Evolutionary conservation across 1,139 yeast species (phyloP).

Genomic region (Magnusiomyces magnusii): DNA sequence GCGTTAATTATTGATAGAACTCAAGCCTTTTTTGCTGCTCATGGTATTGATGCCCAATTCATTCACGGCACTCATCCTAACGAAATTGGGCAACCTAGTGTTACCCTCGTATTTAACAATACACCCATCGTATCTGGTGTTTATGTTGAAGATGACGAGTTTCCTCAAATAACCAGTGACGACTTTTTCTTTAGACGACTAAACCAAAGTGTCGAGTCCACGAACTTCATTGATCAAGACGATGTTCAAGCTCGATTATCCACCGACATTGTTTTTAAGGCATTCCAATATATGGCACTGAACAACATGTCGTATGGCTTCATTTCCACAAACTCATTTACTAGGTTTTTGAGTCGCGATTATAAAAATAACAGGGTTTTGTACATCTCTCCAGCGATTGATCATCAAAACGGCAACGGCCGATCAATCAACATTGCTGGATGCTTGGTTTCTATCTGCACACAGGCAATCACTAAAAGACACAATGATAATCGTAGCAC

Average conservation of each 20-base stretch:
- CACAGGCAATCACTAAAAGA: conserved; percentile 17
- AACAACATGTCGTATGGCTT: conserved; percentile 25
- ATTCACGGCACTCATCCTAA: background rate
- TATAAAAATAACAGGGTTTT: conserved; percentile 13
- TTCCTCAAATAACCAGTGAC: conserved; percentile 15
- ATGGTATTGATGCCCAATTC: background rate
- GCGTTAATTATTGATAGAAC: background rate
- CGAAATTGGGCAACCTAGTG: background rate
- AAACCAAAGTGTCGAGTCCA: background rate
- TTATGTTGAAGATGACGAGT: conserved; percentile 11
- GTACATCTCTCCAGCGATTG: conserved; percentile 21
- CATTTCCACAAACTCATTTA: conserved; percentile 20
- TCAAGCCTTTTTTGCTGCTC: background rate
- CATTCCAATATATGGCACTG: conserved; percentile 20
- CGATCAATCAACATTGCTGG: conserved; percentile 15
- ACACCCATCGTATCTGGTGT: conserved; percentile 17
- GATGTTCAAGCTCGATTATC: conserved; percentile 6
- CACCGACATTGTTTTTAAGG: conserved; percentile 14
- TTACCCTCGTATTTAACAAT: background rate
- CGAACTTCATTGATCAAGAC: background rate
- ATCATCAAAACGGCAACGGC: conserved; percentile 11
- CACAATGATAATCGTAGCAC: background rate
- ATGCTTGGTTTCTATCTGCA: conserved; percentile 18
- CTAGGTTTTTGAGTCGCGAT: conserved; percentile 21
- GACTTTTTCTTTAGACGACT: conserved; percentile 9